phyloP scores from a whole-genome alignment of 2,329 filamentous ascomycete species.

The Fusarium sp. region DNA sequence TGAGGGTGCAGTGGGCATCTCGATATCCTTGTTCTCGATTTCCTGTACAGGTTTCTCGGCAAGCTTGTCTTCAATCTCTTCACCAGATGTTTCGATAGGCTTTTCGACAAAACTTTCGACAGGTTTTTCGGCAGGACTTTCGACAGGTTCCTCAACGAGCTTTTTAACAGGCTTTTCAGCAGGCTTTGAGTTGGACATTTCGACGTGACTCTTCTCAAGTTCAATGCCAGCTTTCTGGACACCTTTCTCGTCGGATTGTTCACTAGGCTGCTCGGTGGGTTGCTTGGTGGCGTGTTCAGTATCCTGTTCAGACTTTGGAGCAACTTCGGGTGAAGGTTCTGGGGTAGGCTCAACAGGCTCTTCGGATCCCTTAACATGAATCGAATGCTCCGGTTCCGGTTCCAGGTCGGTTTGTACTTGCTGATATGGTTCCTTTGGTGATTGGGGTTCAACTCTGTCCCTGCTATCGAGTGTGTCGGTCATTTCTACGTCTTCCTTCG shows the following conservation, averaged over 20 bases:
- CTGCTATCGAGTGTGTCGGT: conserved; percentile 31
- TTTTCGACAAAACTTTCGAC: not conserved
- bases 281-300: not conserved
- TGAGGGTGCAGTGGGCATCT: conserved; percentile 20
- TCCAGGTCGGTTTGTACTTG: not conserved
- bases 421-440: not conserved
- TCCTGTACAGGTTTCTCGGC: not conserved
- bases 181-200: not conserved
- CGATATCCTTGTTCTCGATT: not conserved
- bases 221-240: not conserved
- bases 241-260: not conserved
- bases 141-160: not conserved
- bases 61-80: not conserved
- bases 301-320: not conserved
- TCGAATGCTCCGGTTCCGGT: not conserved
- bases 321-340: conserved; percentile 4
- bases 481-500: conserved; percentile 33
- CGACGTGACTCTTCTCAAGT: not conserved
- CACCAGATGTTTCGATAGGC: not conserved
- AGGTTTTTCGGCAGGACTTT: not conserved
- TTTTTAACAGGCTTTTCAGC: no score
- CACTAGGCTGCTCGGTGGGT: not conserved
- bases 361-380: conserved; percentile 3
- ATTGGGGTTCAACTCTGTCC: not conserved
- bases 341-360: conserved; percentile 1